These are phyloP conservation scores for Botrytis fabae DNA, from an alignment of 2,329 filamentous ascomycete genomes.

Conservation along the genomic window DNA sequence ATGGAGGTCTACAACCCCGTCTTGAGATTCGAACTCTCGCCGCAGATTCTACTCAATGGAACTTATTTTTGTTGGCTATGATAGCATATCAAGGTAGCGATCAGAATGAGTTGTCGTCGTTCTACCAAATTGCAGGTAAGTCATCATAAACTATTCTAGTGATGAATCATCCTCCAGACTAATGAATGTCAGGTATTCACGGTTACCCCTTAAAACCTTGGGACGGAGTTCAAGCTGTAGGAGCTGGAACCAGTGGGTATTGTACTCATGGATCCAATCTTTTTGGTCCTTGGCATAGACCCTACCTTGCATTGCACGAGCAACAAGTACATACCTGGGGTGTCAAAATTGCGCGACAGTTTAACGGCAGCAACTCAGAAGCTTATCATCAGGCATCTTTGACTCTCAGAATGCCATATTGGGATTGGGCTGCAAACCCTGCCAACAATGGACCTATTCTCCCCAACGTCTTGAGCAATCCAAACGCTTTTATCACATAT, in stretches of 20 bases:
- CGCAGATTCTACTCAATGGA: slow-evolving; percentile 62
- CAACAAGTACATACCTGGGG: slow-evolving; percentile 47
- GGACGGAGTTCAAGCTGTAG: slow-evolving; percentile 16
- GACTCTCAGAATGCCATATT: slow-evolving; percentile 48
- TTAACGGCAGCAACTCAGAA: slow-evolving; percentile 49
- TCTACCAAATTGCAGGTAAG: slow-evolving; percentile 73
- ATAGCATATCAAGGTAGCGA: slow-evolving; percentile 64
- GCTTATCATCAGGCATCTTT: slow-evolving; percentile 47
- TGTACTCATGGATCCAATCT: slow-evolving; percentile 73
- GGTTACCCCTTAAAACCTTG: slow-evolving; percentile 40
- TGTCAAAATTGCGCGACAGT: slow-evolving; percentile 49
- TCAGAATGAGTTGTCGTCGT: slow-evolving; percentile 66
- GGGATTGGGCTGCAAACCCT: slow-evolving; percentile 51
- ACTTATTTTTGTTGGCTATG: slow-evolving; percentile 72
- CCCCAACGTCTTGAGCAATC: slow-evolving; percentile 28
- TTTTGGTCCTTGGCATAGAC: slow-evolving; percentile 80
- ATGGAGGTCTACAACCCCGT: slow-evolving; percentile 45
- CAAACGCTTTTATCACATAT: slow-evolving; percentile 20
- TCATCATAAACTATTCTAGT: background rate
- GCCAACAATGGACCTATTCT: slow-evolving; percentile 45
- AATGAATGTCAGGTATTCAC: slow-evolving; percentile 16
- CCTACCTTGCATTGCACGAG: slow-evolving; percentile 67
- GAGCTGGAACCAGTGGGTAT: slow-evolving; percentile 71
- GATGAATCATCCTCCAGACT: background rate
- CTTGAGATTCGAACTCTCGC: slow-evolving; percentile 67